Conservation (phyloP, 2,329 filamentous ascomycete species). For the Aureobasidium sp. region DNA sequence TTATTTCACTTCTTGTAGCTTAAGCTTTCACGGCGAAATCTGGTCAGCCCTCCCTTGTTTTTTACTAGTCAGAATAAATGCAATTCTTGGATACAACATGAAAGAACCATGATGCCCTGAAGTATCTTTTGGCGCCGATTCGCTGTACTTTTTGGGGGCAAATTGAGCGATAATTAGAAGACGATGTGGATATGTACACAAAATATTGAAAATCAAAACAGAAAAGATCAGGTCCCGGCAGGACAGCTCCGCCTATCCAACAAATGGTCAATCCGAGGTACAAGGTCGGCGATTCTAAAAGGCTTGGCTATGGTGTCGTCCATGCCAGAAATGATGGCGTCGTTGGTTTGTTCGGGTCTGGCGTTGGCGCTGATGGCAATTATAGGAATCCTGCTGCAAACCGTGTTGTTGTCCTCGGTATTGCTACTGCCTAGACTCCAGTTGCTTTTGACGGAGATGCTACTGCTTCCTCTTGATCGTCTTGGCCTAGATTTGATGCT, state of each 20-base stretch:
- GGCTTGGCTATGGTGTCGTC: conserved; percentile 33
- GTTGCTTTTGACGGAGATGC: conserved; percentile 42
- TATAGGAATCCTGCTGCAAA: conserved; percentile 45
- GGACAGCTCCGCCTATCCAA: neutral
- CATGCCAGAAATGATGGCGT: conserved; percentile 15
- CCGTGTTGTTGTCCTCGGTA: neutral
- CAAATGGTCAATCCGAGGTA: conserved; percentile 23
- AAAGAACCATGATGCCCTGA: neutral
- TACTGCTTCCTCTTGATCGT: neutral
- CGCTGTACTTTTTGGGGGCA: too few species aligned
- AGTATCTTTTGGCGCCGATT: neutral
- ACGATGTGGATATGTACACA: neutral
- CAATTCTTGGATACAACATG: neutral
- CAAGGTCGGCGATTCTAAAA: conserved; percentile 25
- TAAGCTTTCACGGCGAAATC: neutral
- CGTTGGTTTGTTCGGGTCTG: conserved; percentile 38
- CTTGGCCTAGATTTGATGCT: neutral
- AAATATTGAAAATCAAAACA: neutral
- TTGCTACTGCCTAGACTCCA: neutral
- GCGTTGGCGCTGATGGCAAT: conserved; percentile 70
- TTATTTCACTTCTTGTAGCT: conserved; percentile 7
- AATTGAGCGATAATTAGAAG: neutral
- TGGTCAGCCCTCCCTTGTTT: neutral
- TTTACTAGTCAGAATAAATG: neutral
- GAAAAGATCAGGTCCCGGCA: neutral